Percentiles rank a stretch among this genome's conserved stretches.
Evolutionary conservation across 768 basidiomycete genomes (phyloP).

Genomic region (Russula sp.): DNA sequence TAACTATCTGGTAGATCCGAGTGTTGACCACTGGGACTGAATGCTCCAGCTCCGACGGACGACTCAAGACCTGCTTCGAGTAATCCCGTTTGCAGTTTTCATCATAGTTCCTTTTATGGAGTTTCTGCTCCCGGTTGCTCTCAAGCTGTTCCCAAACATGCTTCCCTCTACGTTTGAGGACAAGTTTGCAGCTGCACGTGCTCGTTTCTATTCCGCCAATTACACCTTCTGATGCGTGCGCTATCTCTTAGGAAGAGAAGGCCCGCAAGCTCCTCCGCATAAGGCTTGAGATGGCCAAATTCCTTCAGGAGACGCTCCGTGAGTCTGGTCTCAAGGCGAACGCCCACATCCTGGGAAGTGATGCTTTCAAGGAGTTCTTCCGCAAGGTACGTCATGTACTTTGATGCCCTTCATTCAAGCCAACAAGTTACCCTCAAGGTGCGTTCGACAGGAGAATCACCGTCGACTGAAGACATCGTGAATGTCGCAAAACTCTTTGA

Average conservation of each 20-base stretch:
- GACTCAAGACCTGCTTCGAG: constrained; percentile 84
- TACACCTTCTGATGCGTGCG: neutral
- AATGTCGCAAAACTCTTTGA: constrained; percentile 96
- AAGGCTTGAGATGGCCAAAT: constrained; percentile 97
- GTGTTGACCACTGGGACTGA: neutral
- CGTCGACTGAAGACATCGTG: constrained; percentile 82
- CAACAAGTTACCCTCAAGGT: constrained; percentile 40
- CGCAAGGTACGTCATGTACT: constrained; percentile 56
- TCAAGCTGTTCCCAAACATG: constrained; percentile 98
- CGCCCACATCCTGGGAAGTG: constrained; percentile 86
- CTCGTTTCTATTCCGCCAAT: neutral
- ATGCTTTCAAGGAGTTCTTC: constrained; percentile 99
- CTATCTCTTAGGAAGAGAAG: constrained; percentile 74
- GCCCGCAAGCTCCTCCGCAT: constrained; percentile 92
- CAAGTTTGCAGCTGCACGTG: constrained; percentile 81
- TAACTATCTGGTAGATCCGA: neutral
- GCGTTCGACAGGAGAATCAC: constrained; percentile 91
- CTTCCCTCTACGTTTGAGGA: constrained; percentile 97
- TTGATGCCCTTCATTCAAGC: neutral
- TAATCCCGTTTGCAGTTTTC: constrained; percentile 94
- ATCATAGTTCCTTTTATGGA: constrained; percentile 98
- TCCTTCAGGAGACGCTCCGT: constrained; percentile 93
- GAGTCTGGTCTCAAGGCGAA: constrained; percentile 92
- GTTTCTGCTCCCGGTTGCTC: constrained; percentile 85
- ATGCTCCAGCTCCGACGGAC: constrained; percentile 76